These are phyloP conservation scores for Neckera pumila DNA, from an alignment of 225 moss, liverwort and hornwort species.

Conservation along the genomic window DNA sequence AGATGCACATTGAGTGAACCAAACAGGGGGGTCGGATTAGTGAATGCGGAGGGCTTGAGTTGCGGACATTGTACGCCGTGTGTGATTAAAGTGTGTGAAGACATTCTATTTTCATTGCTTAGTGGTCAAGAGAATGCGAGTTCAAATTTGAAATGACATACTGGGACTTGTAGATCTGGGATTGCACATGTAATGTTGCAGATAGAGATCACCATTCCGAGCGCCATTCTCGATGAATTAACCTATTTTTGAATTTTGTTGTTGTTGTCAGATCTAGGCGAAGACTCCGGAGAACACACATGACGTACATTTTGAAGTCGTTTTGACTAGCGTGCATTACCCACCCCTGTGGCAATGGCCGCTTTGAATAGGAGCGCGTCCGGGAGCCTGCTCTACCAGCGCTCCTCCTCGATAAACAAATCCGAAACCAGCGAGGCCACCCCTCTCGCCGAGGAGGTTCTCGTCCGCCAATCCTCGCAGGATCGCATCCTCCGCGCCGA, in stretches of 20 bases:
- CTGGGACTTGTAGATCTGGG: neutral
- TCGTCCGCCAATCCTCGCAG: slow-evolving; percentile 5
- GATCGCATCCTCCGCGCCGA: neutral
- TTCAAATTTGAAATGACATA: neutral
- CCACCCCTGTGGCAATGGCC: neutral
- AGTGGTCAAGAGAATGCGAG: neutral
- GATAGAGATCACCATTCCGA: neutral
- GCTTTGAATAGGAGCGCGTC: slow-evolving; percentile 21
- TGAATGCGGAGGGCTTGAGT: neutral
- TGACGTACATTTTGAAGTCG: neutral
- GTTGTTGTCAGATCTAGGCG: neutral
- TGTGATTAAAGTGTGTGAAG: neutral
- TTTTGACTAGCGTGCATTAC: neutral
- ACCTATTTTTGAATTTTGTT: neutral
- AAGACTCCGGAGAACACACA: neutral
- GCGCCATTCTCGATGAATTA: neutral
- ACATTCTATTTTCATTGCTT: neutral
- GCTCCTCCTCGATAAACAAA: slow-evolving; percentile 22
- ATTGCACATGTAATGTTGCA: neutral
- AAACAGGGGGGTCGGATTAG: neutral
- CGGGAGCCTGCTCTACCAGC: slow-evolving; percentile 9
- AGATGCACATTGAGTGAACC: neutral
- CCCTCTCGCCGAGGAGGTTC: slow-evolving; percentile 1
- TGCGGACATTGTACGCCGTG: neutral
- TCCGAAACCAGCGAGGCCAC: slow-evolving; percentile 9